Evolutionary conservation across 768 basidiomycete species (phyloP).

Genomic region (Xerocomus potaroensis): DNA sequence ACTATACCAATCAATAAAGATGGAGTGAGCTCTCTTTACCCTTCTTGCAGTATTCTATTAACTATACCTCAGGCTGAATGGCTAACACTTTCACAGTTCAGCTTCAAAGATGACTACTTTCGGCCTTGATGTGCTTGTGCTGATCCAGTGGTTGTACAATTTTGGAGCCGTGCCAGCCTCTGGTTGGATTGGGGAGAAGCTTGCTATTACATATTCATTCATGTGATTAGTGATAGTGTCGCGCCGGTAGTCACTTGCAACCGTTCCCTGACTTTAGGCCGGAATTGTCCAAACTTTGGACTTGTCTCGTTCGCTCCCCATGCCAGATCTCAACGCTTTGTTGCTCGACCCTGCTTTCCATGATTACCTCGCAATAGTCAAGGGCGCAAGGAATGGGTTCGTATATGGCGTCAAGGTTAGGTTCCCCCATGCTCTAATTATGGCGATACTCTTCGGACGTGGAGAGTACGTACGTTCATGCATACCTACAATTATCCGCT

Average conservation of each 20-base stretch:
- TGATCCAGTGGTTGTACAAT: neutral
- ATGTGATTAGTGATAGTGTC: slow-evolving; percentile 28
- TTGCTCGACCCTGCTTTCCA: slow-evolving; percentile 69
- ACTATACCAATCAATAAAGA: slow-evolving; percentile 26
- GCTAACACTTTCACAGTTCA: slow-evolving; percentile 40
- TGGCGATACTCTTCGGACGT: slow-evolving; percentile 90
- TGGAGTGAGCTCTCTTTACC: slow-evolving; percentile 40
- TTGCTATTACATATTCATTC: no score
- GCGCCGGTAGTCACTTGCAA: neutral
- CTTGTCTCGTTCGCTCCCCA: slow-evolving; percentile 7
- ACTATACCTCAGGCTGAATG: slow-evolving; percentile 54
- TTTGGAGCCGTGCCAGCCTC: no score
- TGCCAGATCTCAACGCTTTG: slow-evolving; percentile 25
- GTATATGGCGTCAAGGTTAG: slow-evolving; percentile 89
- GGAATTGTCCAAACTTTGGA: neutral
- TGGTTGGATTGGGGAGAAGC: no score
- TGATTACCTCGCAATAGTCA: slow-evolving; percentile 88
- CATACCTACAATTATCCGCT: slow-evolving; percentile 3
- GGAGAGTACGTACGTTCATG: slow-evolving; percentile 64
- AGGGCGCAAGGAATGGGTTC: slow-evolving; percentile 88
- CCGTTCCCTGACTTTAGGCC: neutral
- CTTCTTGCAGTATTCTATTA: neutral
- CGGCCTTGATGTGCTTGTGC: slow-evolving; percentile 1
- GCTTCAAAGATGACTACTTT: slow-evolving; percentile 59
- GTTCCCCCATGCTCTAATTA: slow-evolving; percentile 94